Base-by-base conservation (phyloP, 768 basidiomycete species). In the Kwoniella heveanensis region DNA sequence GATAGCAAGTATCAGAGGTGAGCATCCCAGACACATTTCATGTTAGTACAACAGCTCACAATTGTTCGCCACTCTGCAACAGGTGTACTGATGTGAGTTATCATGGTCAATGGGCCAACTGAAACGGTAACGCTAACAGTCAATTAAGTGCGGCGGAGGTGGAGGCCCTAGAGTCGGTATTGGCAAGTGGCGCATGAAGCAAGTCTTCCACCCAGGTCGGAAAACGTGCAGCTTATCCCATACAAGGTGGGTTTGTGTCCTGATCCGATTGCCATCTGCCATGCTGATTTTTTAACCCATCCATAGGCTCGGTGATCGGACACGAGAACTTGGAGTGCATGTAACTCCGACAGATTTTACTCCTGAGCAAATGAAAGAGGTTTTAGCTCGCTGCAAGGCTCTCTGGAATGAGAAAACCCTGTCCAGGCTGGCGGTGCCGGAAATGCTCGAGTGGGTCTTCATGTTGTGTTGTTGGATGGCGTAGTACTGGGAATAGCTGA, bases 171-270 rank as follows among this genome's bases (percentile, higher is more conserved):
- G 79, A 44, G 54, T 77, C 13, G 80, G 80, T 2, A 79, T 79
- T 19, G 80, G 80, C 9, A 80, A 79, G 62, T 80, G 79, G 79
- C 65, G 80, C 2, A 66, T 71, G 55, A 78, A 77, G 57, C 75
- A 79, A 57, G 72, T 79, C n/a, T 80, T 80, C 68, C 72, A 67
- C 24, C 70, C 71, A 9, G 75, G 75, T 13, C 67, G 79, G 19
- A 79, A 78, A 63, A 80, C 80, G 7, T 80, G 80, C 53, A 65
- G 67, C 25, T 57, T 80, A 3, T 65, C 67, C 5, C 80, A 80
- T 47, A 77, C 65, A 44, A 60, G 80, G 71, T 75, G 48, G 49
- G 70, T 57, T 21, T 21, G 1, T 48, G 57, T 51, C 10, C 17
- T 21, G 32, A 1, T 1, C 9, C 26, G n/a, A 3, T 55, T 22